Base-by-base conservation (phyloP, 2,329 filamentous ascomycete genomes). In the Anisogramma anomala region DNA sequence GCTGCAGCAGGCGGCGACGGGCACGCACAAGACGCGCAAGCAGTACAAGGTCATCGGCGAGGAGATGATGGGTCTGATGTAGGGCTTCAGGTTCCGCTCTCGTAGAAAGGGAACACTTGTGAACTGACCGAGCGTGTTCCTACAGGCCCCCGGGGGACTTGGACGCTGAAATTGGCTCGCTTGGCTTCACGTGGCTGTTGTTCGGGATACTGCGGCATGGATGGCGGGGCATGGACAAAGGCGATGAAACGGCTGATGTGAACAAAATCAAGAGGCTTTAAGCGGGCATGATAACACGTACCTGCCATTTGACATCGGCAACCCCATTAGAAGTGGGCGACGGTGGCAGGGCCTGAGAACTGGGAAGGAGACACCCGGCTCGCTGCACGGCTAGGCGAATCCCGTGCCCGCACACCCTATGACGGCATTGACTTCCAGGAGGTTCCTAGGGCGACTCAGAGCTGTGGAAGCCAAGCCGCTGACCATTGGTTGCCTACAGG, bases 41-140 rank as follows among this genome's bases (percentile, higher is more conserved):
- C 69, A 79, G 63, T 95, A 95, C 58, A 96, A 96, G 64, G 52
- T 85, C 15, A 79, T 95, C 22, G 57, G 75, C 36, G 82, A 91
- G 55, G 67, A 74, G 42, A 82, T 81, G 72, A 62, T 63, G 40
- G 57, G 56, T 33, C 67, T 50, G 51, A 23, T 39, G 35, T 43
- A 41, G 32, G 32, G 31, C 25, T 7, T 30, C 13, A 18, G 23
- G 18, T 27, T 19, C 25, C 10, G 20, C 23, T 7, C n/a, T 30
- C 14, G 15, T 11, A 13, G n/a, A 11, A 25, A 27, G 26, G 33
- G n/a, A 6, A 4, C 4, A 5, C 19, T 23, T 17, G 10, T 28
- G 17, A 15, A 20, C 15, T 17, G 22, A 22, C n/a, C n/a, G 6
- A 32, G 31, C 14, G 13, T 13, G 11, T 17, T 26, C 17, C 28